Evolutionary conservation across 257 asterid genomes (phyloP).

Genomic region (Forsythia suspensa): DNA sequence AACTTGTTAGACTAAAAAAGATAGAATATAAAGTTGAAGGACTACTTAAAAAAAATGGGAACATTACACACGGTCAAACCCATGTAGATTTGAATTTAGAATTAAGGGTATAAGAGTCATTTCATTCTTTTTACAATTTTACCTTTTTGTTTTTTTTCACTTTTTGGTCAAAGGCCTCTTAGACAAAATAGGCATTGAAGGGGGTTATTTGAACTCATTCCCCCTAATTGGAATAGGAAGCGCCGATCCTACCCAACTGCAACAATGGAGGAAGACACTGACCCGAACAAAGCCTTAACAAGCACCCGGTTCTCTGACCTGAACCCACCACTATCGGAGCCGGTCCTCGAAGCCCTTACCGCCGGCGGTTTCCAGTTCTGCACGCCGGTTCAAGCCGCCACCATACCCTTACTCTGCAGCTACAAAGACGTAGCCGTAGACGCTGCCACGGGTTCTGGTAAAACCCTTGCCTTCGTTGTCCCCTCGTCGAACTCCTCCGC

Average conservation of each 20-base stretch:
- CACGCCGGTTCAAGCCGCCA: slow-evolving; percentile 93
- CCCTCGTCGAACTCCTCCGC: slow-evolving; percentile 84
- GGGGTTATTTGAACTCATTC: no score
- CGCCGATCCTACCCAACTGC: neutral
- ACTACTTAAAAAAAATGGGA: no score
- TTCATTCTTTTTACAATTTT: no score
- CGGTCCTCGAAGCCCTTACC: slow-evolving; percentile 64
- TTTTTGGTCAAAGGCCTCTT: no score
- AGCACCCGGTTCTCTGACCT: slow-evolving; percentile 77
- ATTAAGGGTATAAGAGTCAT: no score
- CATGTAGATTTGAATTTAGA: no score
- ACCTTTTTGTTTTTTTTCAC: no score
- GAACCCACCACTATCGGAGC: slow-evolving; percentile 64
- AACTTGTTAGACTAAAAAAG: no score
- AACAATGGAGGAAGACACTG: slow-evolving; percentile 35
- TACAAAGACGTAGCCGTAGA: slow-evolving; percentile 87
- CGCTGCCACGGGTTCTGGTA: slow-evolving; percentile 98
- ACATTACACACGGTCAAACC: no score
- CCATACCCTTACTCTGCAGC: slow-evolving; percentile 81
- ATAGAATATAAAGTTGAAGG: no score
- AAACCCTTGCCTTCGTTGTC: slow-evolving; percentile 87
- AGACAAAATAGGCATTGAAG: no score
- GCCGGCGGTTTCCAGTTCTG: slow-evolving; percentile 68
- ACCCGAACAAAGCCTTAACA: slow-evolving; percentile 78
- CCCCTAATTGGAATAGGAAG: neutral